phyloP scores from a whole-genome alignment of 2,329 filamentous ascomycete genomes.

The Epichloe typhina region DNA sequence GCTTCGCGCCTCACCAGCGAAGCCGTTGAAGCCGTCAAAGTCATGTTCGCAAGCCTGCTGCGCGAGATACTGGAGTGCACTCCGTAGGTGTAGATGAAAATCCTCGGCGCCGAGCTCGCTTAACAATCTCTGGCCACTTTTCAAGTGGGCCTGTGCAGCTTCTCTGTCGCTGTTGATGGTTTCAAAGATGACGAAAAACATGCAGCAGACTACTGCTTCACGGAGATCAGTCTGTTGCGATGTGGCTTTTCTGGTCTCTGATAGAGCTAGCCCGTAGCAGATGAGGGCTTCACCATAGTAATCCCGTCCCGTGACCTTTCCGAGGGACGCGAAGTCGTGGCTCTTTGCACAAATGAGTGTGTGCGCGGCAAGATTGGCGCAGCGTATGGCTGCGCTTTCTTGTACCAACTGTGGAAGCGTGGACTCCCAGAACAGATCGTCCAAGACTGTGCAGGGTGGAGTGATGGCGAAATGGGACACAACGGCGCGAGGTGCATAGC shows the following conservation, averaged over 20 bases:
- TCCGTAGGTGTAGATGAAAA: conserved; percentile 9
- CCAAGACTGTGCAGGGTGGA: conserved; percentile 13
- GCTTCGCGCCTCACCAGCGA: background rate
- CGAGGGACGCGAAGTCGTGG: conserved; percentile 5
- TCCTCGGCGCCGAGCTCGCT: conserved; percentile 15
- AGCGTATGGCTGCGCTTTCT: conserved; percentile 20
- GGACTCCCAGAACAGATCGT: conserved; percentile 21
- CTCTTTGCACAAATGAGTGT: conserved; percentile 17
- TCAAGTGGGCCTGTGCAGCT: conserved; percentile 22
- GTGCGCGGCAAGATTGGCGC: conserved; percentile 25
- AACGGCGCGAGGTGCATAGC: background rate
- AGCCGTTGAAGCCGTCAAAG: background rate
- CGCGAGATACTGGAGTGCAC: conserved; percentile 11
- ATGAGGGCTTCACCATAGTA: conserved; percentile 20
- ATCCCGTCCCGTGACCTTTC: conserved; percentile 5
- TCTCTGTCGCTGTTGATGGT: conserved; percentile 22
- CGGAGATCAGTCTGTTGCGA: conserved; percentile 10
- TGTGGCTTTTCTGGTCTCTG: conserved; percentile 13
- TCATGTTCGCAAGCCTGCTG: conserved; percentile 8
- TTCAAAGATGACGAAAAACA: conserved; percentile 26
- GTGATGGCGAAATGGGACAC: background rate
- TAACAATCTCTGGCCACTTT: conserved; percentile 23
- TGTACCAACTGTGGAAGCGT: conserved; percentile 21
- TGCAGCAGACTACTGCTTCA: conserved; percentile 21
- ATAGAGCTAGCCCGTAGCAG: conserved; percentile 21